These are phyloP conservation scores for Nidularia pulvinata DNA, from an alignment of 768 basidiomycete species.

Conservation along the genomic window DNA sequence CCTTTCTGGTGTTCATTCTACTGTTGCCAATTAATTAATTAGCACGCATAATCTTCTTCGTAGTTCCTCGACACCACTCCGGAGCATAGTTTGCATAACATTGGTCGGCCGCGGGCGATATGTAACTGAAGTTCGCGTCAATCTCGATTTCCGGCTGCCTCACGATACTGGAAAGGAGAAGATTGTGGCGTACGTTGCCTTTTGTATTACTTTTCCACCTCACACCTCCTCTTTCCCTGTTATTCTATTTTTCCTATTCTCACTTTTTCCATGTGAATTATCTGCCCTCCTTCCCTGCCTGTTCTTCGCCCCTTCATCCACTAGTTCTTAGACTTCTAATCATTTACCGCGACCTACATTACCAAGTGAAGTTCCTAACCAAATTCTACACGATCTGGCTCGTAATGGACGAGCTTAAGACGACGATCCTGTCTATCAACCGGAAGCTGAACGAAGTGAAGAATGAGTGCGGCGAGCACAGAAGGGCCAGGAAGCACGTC, in stretches of 20 bases:
- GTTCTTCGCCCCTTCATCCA: no score
- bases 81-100: conserved; percentile 78
- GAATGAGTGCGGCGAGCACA: conserved; percentile 81
- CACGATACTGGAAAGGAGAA: conserved; percentile 92
- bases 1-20: neutral
- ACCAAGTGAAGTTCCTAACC: conserved; percentile 89
- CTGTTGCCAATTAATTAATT: neutral
- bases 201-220: neutral
- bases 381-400: conserved; percentile 89
- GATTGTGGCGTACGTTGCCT: conserved; percentile 71
- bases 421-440: conserved; percentile 71
- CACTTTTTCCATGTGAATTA: no score
- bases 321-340: no score
- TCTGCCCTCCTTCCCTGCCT: no score
- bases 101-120: conserved; percentile 83
- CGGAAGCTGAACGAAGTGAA: conserved; percentile 77
- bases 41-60: neutral
- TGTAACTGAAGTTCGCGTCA: conserved; percentile 82
- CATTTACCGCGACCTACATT: conserved; percentile 32
- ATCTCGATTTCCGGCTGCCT: conserved; percentile 81
- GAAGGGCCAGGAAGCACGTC: conserved; percentile 68
- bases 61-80: conserved; percentile 86
- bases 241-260: neutral
- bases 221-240: neutral
- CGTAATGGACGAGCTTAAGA: conserved; percentile 75